Conservation (phyloP, 2,329 filamentous ascomycete genomes). For the Gliomastix tumulicola region DNA sequence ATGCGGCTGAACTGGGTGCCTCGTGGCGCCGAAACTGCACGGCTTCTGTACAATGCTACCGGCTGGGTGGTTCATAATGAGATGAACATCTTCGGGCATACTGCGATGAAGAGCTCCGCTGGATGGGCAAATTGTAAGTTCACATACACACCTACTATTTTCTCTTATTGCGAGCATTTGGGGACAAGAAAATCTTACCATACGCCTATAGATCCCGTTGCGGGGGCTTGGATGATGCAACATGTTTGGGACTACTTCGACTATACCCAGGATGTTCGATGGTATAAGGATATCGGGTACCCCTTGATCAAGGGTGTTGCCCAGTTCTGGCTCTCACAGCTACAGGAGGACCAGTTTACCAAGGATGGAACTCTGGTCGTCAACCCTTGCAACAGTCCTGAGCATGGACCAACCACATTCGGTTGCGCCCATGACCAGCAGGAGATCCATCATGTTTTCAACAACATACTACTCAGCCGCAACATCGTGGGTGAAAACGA, state of each 20-base stretch:
- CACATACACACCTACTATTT: too few species aligned
- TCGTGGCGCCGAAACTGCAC: conserved; percentile 43
- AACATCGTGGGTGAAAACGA: conserved; percentile 14
- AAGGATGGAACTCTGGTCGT: conserved; percentile 46
- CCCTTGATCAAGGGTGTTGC: conserved; percentile 45
- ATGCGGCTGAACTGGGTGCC: conserved; percentile 47
- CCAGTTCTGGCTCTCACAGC: conserved; percentile 48
- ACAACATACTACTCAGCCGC: conserved; percentile 22
- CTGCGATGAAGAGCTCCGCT: conserved; percentile 24
- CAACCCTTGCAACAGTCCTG: conserved; percentile 51
- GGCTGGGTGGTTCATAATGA: conserved; percentile 53
- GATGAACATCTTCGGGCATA: conserved; percentile 53
- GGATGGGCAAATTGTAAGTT: conserved; percentile 22
- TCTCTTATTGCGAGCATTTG: too few species aligned
- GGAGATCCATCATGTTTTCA: conserved; percentile 35
- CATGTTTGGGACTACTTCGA: conserved; percentile 51
- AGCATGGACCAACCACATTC: conserved; percentile 47
- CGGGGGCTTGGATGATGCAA: conserved; percentile 53
- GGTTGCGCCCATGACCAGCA: conserved; percentile 48
- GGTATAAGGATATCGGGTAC: conserved; percentile 40
- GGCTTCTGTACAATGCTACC: conserved; percentile 41
- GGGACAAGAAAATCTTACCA: too few species aligned
- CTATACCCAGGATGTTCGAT: conserved; percentile 39
- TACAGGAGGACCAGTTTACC: conserved; percentile 40
- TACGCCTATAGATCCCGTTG: conserved; percentile 28